A percentile compares a stretch with the other conserved stretches of the same genome.
Conservation (phyloP, 129 eudicot species). For the Artemisia annua region DNA sequence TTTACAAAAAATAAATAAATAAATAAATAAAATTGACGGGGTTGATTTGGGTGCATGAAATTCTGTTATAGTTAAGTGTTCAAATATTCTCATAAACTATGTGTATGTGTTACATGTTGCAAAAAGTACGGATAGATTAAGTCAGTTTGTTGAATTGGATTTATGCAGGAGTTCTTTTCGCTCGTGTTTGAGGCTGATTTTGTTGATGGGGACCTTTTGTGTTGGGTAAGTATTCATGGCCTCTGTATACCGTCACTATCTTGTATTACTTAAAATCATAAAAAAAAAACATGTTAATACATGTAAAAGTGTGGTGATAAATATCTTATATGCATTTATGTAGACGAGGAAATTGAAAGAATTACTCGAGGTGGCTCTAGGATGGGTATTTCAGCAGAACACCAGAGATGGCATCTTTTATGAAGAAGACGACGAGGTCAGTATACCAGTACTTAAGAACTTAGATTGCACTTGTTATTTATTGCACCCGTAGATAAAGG, state of each 20-base stretch:
- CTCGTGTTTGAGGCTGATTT: constrained; percentile 74
- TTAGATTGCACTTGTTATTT: too few species aligned
- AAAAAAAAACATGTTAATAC: too few species aligned
- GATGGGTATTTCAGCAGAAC: constrained; percentile 71
- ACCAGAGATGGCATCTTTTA: constrained; percentile 49
- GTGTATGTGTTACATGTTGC: constrained; percentile 1
- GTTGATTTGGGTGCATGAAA: not conserved
- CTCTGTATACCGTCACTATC: not conserved
- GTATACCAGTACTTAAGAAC: constrained; percentile 11
- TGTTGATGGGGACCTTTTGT: constrained; percentile 90
- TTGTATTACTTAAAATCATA: too few species aligned
- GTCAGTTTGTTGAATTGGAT: constrained; percentile 17
- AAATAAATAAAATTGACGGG: not conserved
- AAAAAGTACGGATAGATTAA: not conserved
- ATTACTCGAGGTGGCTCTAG: constrained; percentile 70
- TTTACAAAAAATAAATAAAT: too few species aligned
- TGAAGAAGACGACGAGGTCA: constrained; percentile 90
- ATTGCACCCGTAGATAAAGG: too few species aligned
- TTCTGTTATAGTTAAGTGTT: not conserved
- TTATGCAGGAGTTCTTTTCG: constrained; percentile 82
- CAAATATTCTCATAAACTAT: not conserved
- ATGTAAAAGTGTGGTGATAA: not conserved
- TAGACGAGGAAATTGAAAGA: constrained; percentile 75
- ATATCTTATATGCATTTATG: constrained; percentile 2
- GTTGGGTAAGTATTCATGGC: constrained; percentile 57